These are phyloP conservation scores for Anacardium occidentale DNA, from an alignment of 345 rosid genomes.

Conservation along the genomic window DNA sequence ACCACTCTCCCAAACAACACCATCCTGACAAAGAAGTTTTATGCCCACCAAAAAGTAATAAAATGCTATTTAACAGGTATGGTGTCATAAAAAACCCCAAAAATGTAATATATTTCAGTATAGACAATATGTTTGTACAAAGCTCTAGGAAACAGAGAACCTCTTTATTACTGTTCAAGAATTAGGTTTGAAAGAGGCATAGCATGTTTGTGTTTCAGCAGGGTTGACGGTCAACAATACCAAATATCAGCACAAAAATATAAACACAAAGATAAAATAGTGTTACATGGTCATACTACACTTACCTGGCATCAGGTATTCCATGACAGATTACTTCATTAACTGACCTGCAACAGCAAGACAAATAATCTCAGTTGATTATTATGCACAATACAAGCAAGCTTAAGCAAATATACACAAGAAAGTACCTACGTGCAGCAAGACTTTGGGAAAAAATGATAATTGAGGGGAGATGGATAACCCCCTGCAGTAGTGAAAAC, in stretches of 20 bases:
- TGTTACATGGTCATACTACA: background rate
- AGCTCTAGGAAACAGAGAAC: background rate
- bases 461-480: conserved; percentile 97
- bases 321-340: conserved; percentile 99
- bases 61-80: background rate
- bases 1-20: background rate
- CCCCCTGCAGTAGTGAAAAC: conserved; percentile 58
- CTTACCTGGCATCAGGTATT: conserved; percentile 95
- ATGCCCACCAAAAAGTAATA: background rate
- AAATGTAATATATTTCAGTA: background rate
- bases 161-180: background rate
- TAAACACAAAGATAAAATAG: background rate
- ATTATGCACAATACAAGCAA: conserved; percentile 6
- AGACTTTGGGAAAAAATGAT: conserved; percentile 93
- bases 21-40: background rate
- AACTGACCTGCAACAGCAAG: conserved; percentile 64
- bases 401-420: conserved; percentile 20
- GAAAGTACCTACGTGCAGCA: conserved; percentile 98
- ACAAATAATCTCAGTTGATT: conserved; percentile 21
- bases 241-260: background rate
- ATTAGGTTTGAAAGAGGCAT: background rate
- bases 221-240: background rate
- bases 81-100: background rate
- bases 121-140: background rate
- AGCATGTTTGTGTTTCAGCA: background rate